phyloP scores from a whole-genome alignment of 202 grass and related monocot genomes.

The Zoysia matrella region DNA sequence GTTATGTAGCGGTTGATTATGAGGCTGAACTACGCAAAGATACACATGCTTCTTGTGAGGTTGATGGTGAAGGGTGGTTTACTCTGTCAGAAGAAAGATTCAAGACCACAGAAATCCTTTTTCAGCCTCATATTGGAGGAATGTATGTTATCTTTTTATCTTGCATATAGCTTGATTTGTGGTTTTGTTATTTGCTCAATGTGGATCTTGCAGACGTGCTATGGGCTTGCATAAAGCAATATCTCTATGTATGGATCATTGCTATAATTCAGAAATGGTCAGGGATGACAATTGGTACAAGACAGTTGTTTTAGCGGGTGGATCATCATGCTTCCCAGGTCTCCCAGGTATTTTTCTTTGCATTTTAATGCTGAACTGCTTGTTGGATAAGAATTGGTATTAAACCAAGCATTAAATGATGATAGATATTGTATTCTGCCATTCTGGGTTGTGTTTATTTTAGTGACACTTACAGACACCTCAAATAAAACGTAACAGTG shows the following conservation, averaged over 20 bases:
- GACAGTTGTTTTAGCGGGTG: constrained; percentile 82
- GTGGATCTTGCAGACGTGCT: constrained; percentile 54
- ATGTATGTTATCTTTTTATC: constrained; percentile 60
- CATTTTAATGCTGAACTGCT: constrained; percentile 5
- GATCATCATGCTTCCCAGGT: constrained; percentile 85
- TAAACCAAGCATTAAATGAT: constrained; percentile 12
- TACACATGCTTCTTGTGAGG: constrained; percentile 70
- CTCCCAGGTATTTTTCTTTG: constrained; percentile 68
- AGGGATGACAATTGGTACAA: constrained; percentile 86
- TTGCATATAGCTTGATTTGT: not conserved
- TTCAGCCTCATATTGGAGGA: constrained; percentile 81
- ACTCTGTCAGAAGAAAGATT: constrained; percentile 86
- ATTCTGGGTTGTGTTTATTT: constrained; percentile 21
- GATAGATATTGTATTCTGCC: not conserved
- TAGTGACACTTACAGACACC: constrained; percentile 3
- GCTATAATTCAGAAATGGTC: constrained; percentile 62
- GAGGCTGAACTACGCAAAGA: constrained; percentile 78
- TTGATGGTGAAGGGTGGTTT: constrained; percentile 84
- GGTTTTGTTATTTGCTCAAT: constrained; percentile 34
- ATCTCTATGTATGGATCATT: constrained; percentile 93
- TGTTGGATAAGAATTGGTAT: not conserved
- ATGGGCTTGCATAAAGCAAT: constrained; percentile 91
- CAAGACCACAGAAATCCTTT: constrained; percentile 80
- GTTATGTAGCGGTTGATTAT: constrained; percentile 84
- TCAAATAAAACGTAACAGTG: constrained; percentile 51